A percentile compares a stretch with the other conserved stretches of the same genome.
phyloP scores from a whole-genome alignment of 495 filamentous ascomycete genomes.

The Thermochaetoides thermophila region DNA sequence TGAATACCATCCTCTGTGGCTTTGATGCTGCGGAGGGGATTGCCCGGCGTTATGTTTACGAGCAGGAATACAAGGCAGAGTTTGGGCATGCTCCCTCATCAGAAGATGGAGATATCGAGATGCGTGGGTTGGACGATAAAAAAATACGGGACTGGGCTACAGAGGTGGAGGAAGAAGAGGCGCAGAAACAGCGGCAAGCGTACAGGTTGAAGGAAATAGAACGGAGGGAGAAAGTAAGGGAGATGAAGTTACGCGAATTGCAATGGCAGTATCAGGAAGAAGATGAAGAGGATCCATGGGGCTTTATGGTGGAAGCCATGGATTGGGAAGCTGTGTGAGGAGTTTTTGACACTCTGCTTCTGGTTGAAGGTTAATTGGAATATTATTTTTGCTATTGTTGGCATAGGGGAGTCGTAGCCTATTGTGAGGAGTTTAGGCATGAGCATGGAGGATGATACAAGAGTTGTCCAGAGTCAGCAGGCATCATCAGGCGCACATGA shows the following conservation, averaged over 20 bases:
- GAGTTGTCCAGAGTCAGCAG: too few species aligned
- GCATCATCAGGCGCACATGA: too few species aligned
- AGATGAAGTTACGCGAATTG: background rate
- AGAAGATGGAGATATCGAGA: constrained; percentile 3
- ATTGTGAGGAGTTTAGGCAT: too few species aligned
- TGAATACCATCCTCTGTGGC: constrained; percentile 27
- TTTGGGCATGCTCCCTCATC: too few species aligned
- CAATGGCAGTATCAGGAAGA: constrained; percentile 17
- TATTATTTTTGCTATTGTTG: too few species aligned
- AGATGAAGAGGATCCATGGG: constrained; percentile 34
- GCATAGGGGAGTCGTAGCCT: too few species aligned
- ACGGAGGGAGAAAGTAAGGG: too few species aligned
- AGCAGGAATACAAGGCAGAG: background rate
- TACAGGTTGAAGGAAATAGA: too few species aligned
- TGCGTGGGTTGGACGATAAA: constrained; percentile 1
- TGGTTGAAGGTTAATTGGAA: too few species aligned
- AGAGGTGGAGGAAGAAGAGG: background rate
- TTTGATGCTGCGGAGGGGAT: constrained; percentile 23
- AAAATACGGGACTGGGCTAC: background rate
- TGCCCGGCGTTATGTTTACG: constrained; percentile 15
- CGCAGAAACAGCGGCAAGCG: too few species aligned
- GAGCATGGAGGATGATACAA: too few species aligned
- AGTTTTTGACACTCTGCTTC: too few species aligned
- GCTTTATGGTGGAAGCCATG: constrained; percentile 51
- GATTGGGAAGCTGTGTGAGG: constrained; percentile 44